These are phyloP conservation scores for Penicillium sp. DNA, from an alignment of 2,329 filamentous ascomycete genomes.

Conservation along the genomic window DNA sequence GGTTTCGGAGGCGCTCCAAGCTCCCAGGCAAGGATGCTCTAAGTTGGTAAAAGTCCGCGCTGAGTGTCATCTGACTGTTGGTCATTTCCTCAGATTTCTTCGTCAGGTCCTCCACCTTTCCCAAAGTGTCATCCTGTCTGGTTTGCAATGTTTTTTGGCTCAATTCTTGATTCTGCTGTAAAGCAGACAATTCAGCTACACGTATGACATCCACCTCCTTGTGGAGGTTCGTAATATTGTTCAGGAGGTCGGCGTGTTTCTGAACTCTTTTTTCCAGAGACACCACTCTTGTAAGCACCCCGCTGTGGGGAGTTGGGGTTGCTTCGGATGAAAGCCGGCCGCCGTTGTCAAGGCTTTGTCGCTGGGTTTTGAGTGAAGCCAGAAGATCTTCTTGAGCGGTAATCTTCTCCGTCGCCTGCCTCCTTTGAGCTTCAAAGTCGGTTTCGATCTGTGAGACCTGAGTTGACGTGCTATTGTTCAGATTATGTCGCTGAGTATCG, in stretches of 20 bases:
- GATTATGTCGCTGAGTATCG: not conserved
- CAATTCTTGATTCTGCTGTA: not conserved
- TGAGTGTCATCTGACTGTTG: not conserved
- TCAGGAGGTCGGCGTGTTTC: not conserved
- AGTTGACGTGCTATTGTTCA: not conserved
- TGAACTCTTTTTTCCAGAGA: not conserved
- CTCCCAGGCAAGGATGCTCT: not conserved
- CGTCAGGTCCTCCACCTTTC: not conserved
- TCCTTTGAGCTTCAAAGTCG: not conserved
- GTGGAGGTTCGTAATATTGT: not conserved
- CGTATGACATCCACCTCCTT: not conserved
- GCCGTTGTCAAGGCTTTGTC: not conserved
- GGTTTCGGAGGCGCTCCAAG: not conserved
- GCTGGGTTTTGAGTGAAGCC: not conserved
- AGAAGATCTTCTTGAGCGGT: not conserved
- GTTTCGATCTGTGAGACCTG: not conserved
- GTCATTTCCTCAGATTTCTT: not conserved
- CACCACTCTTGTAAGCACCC: not conserved
- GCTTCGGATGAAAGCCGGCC: not conserved
- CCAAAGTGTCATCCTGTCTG: not conserved
- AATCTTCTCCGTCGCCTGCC: not conserved
- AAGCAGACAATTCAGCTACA: not conserved
- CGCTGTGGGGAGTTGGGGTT: not conserved
- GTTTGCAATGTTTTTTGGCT: not conserved
- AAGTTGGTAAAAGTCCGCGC: not conserved